phyloP scores from a whole-genome alignment of 352 stramenopile genomes.

The Ophiocytium majus region DNA sequence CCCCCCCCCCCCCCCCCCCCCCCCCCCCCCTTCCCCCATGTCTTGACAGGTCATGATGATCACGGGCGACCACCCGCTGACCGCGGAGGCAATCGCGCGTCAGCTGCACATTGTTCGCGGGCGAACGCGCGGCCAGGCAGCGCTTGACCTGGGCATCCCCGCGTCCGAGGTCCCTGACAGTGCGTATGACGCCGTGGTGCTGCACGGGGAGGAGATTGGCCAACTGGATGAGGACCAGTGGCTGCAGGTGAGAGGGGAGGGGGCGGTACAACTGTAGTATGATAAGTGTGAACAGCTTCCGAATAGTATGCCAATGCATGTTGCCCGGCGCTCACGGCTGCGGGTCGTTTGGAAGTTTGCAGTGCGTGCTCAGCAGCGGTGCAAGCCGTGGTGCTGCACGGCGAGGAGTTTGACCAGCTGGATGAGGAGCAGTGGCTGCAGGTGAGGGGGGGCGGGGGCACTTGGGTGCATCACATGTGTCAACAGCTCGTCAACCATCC shows the following conservation, averaged over 20 bases:
- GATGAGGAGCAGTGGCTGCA: conserved; percentile 72
- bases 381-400: conserved; percentile 75
- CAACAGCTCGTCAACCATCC: too few relatives aligned
- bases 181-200: conserved; percentile 69
- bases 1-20: too few relatives aligned
- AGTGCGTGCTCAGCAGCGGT: too few relatives aligned
- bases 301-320: too few relatives aligned
- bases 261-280: too few relatives aligned
- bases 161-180: conserved; percentile 67
- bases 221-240: conserved; percentile 71
- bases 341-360: too few relatives aligned
- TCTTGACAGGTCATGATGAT: conserved; percentile 92
- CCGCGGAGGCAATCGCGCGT: conserved; percentile 85
- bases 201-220: conserved; percentile 72
- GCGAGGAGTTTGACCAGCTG: conserved; percentile 70
- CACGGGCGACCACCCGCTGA: conserved; percentile 85
- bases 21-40: too few relatives aligned
- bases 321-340: too few relatives aligned
- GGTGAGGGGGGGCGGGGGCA: too few relatives aligned
- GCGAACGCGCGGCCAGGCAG: not conserved
- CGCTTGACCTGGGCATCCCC: not conserved
- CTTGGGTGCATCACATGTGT: too few relatives aligned
- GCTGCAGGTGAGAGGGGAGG: conserved; percentile 66
- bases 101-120: conserved; percentile 59
- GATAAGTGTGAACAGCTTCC: not conserved